Base-by-base conservation (phyloP, 2,329 filamentous ascomycete species). In the Diaporthe amygdali region DNA sequence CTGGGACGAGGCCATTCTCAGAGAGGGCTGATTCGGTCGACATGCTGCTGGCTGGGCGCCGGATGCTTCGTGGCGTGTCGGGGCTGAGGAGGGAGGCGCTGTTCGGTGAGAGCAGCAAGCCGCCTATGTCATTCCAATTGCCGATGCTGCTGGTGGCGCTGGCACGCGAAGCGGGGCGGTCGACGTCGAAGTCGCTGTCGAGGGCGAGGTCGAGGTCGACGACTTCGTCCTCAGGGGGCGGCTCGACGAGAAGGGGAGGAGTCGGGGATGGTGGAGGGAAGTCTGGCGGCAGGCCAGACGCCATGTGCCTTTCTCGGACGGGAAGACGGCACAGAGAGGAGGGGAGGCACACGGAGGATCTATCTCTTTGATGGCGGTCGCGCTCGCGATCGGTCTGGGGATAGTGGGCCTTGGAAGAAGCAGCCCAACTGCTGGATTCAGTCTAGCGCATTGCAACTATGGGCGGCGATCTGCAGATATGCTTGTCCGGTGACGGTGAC, bases 261-360 rank as follows among this genome's bases (percentile, higher is more conserved):
- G 91, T 91, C 15, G 90, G 90, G 39, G 91, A 91, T 75, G 89
- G 85, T 69, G 91, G 90, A 72, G 89, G 90, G 51, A 86, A 80
- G 70, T 89, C 89, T 73, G 90, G 85, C 66, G 89, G 87, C 74
- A 89, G 84, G 75, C 84, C 84, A 71, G 89, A 86, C 74, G 89
- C 89, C 90, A 92, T 93, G 74, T 66, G 75, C 75, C 70, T 72
- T 64, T 63, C 59, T 44, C 49, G 34, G 41, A 52, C 51, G 59
- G 52, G 15, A 27, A 54, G 46, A 47, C 22, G 56, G 49, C 37
- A 68, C 39, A 17, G 37, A 25, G 61, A 44, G 34, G 59, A 27
- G 54, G 25, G 10, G 41, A 34, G 27, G 27, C 20, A 44, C 5
- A 44, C 39, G 44, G 25, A 14, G 39, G 51, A 30, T 30, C 34